Evolutionary conservation across 805 yeast species (phyloP).

Genomic region (Saccharomycopsis lassenensis): DNA sequence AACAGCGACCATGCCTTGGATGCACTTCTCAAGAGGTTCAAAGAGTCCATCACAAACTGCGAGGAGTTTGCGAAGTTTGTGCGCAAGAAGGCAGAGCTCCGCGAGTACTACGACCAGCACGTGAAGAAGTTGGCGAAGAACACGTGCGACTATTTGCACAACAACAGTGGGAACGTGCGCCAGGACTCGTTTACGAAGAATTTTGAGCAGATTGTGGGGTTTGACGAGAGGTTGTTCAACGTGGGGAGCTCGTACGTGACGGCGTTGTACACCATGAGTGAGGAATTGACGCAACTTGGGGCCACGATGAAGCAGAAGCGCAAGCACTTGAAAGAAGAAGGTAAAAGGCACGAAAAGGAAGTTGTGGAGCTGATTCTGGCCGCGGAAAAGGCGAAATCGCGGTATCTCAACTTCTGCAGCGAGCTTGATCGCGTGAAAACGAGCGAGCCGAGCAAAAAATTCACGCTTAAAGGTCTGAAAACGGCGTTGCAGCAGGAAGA

Average conservation of each 20-base stretch:
- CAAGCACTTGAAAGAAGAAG: slow-evolving; percentile 72
- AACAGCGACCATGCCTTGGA: slow-evolving; percentile 71
- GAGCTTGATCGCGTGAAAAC: slow-evolving; percentile 76
- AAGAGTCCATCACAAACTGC: slow-evolving; percentile 69
- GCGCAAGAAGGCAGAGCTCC: slow-evolving; percentile 66
- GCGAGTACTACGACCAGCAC: slow-evolving; percentile 69
- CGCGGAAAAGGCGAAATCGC: slow-evolving; percentile 80
- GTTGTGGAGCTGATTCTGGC: slow-evolving; percentile 69
- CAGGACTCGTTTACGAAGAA: slow-evolving; percentile 56
- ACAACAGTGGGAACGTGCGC: slow-evolving; percentile 33
- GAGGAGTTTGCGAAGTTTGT: slow-evolving; percentile 78
- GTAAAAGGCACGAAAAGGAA: slow-evolving; percentile 71
- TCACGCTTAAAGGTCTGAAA: slow-evolving; percentile 70
- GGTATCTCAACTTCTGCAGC: slow-evolving; percentile 69
- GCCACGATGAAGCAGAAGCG: slow-evolving; percentile 61
- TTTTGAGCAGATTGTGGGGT: slow-evolving; percentile 57
- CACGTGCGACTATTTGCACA: slow-evolving; percentile 38
- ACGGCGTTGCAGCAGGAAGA: slow-evolving; percentile 83
- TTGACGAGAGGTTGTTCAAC: slow-evolving; percentile 64
- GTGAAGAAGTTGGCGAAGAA: slow-evolving; percentile 58
- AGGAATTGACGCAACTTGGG: slow-evolving; percentile 65
- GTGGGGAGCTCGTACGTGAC: slow-evolving; percentile 71
- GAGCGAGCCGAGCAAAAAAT: slow-evolving; percentile 74
- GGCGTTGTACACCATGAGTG: slow-evolving; percentile 75
- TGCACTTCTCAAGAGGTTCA: slow-evolving; percentile 57